phyloP scores from a whole-genome alignment of 306 rosid species.

The Prunus mongolica region DNA sequence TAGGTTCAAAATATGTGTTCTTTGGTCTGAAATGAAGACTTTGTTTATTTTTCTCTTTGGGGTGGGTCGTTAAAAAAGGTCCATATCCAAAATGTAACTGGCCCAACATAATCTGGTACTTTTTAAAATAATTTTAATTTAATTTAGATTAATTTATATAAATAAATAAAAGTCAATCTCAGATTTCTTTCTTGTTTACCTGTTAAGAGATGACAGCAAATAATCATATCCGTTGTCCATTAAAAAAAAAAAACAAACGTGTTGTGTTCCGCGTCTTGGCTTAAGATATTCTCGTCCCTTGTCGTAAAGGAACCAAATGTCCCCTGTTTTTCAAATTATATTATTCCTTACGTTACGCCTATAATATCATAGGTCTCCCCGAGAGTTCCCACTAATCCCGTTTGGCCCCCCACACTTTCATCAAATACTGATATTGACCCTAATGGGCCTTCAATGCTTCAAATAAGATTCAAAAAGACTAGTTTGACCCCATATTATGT shows the following conservation, averaged over 20 bases:
- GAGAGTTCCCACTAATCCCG: background rate
- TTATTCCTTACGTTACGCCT: slow-evolving; percentile 23
- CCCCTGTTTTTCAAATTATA: slow-evolving; percentile 15
- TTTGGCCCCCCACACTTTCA: background rate
- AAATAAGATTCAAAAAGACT: background rate
- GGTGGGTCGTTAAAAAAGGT: background rate
- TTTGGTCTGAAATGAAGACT: background rate
- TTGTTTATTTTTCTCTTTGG: background rate
- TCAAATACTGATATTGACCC: background rate
- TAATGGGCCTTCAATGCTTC: background rate
- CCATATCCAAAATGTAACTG: background rate
- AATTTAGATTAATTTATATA: background rate
- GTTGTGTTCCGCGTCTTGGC: slow-evolving; percentile 35
- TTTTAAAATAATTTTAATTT: background rate
- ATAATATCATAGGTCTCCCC: slow-evolving; percentile 3
- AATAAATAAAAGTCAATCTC: background rate
- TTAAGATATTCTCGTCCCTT: slow-evolving; percentile 52
- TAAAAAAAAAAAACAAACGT: background rate
- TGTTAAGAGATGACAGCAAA: background rate
- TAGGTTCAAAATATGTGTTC: background rate
- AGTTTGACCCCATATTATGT: background rate
- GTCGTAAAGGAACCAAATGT: slow-evolving; percentile 42
- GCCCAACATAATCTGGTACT: background rate
- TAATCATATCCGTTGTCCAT: background rate
- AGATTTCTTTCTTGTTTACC: background rate